phyloP scores from a whole-genome alignment of 345 rosid genomes.

The Gossypium anomalum region DNA sequence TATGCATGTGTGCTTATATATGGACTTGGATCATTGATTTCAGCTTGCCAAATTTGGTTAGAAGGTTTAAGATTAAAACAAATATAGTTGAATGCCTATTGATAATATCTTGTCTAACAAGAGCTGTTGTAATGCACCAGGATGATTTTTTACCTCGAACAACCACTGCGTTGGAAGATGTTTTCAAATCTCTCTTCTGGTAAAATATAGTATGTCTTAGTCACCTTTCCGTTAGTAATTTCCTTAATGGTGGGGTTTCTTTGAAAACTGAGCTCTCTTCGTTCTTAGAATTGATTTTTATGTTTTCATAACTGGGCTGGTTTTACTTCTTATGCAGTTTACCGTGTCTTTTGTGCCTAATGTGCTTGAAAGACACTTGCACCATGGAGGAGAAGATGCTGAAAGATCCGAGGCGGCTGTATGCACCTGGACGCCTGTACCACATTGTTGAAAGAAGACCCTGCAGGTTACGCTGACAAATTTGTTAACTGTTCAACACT shows the following conservation, averaged over 20 bases:
- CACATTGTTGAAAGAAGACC: conserved; percentile 89
- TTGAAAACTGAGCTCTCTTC: neutral
- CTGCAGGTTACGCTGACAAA: conserved; percentile 40
- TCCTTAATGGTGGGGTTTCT: neutral
- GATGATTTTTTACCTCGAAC: conserved; percentile 97
- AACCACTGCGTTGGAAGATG: conserved; percentile 69
- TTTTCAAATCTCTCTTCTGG: conserved; percentile 86
- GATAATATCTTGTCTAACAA: conserved; percentile 15
- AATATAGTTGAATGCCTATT: neutral
- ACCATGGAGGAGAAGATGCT: conserved; percentile 75
- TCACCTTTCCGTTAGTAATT: conserved; percentile 24
- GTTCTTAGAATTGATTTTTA: neutral
- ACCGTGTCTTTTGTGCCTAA: conserved; percentile 81
- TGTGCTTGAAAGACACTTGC: conserved; percentile 93
- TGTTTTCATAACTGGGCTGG: conserved; percentile 8
- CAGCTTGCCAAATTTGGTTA: neutral
- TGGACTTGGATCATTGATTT: neutral
- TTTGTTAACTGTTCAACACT: neutral
- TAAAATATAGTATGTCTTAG: conserved; percentile 46
- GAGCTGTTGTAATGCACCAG: conserved; percentile 40
- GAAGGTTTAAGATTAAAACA: neutral
- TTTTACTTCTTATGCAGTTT: conserved; percentile 50
- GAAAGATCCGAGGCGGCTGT: conserved; percentile 77
- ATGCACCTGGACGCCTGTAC: conserved; percentile 92
- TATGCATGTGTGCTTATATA: neutral